phyloP scores from a whole-genome alignment of 805 yeast species.

The Candida maris region DNA sequence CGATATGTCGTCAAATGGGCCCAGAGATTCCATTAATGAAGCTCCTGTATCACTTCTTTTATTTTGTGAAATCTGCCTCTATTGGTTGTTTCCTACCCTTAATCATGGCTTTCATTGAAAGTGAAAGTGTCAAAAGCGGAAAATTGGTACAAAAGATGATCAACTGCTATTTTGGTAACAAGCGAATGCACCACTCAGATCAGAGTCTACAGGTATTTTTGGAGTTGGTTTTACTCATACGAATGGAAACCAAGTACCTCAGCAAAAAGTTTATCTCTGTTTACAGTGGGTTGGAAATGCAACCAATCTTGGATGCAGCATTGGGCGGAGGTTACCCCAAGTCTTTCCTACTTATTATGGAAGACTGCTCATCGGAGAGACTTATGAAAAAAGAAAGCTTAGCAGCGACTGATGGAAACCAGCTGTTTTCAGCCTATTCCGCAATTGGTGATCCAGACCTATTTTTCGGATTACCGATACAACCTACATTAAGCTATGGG shows the following conservation, averaged over 20 bases:
- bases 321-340: slow-evolving; percentile 32
- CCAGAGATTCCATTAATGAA: slow-evolving; percentile 26
- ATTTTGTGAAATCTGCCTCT: slow-evolving; percentile 27
- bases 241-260: slow-evolving; percentile 38
- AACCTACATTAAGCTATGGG: slow-evolving; percentile 51
- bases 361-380: slow-evolving; percentile 34
- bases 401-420: slow-evolving; percentile 17
- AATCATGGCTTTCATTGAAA: slow-evolving; percentile 25
- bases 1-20: slow-evolving; percentile 34
- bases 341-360: slow-evolving; percentile 47
- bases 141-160: slow-evolving; percentile 20
- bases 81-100: slow-evolving; percentile 26
- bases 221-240: slow-evolving; percentile 33
- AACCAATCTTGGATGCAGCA: slow-evolving; percentile 31
- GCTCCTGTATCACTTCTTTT: slow-evolving; percentile 33
- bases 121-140: slow-evolving; percentile 17
- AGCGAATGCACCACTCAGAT: slow-evolving; percentile 4
- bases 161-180: slow-evolving; percentile 19
- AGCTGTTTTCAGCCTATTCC: slow-evolving; percentile 40
- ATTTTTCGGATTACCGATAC: slow-evolving; percentile 59
- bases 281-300: slow-evolving; percentile 30
- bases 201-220: slow-evolving; percentile 24
- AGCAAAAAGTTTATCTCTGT: slow-evolving; percentile 27
- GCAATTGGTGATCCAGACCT: slow-evolving; percentile 61
- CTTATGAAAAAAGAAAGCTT: not conserved